A percentile compares a stretch with the other conserved stretches of the same genome.
Evolutionary conservation across 2,329 filamentous ascomycete genomes (phyloP).

Genomic region (Colletotrichum filicis): DNA sequence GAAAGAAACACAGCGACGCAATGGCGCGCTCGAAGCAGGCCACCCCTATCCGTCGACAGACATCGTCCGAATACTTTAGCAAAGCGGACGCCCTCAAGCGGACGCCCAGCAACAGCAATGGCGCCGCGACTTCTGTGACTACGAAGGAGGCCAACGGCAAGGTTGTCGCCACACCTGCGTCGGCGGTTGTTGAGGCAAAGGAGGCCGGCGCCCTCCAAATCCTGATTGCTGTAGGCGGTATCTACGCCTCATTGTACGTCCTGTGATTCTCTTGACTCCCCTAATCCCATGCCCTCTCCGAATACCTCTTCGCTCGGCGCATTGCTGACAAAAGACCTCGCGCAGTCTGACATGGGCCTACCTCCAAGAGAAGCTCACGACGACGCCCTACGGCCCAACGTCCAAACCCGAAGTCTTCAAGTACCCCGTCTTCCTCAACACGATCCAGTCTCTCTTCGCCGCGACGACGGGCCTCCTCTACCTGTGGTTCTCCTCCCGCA

Average conservation of each 20-base stretch:
- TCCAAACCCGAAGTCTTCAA: constrained; percentile 81
- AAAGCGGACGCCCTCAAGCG: constrained; percentile 50
- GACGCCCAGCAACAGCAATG: constrained; percentile 46
- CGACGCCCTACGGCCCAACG: constrained; percentile 80
- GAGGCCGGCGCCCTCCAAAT: constrained; percentile 79
- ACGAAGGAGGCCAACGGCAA: constrained; percentile 41
- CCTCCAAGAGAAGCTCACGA: constrained; percentile 97
- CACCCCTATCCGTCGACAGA: constrained; percentile 70
- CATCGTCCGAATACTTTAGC: constrained; percentile 74
- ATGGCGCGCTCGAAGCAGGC: constrained; percentile 82
- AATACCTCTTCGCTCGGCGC: not conserved
- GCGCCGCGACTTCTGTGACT: constrained; percentile 23
- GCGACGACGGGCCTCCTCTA: constrained; percentile 85
- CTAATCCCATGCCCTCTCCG: not conserved
- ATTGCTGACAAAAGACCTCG: not conserved
- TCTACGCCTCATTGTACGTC: constrained; percentile 94
- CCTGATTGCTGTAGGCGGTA: constrained; percentile 88
- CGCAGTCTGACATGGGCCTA: constrained; percentile 91
- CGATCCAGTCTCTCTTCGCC: constrained; percentile 91
- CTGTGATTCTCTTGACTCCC: not conserved
- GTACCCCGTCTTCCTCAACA: constrained; percentile 95
- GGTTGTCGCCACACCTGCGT: constrained; percentile 39
- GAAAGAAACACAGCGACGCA: not conserved
- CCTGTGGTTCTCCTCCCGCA: constrained; percentile 72
- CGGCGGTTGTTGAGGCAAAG: constrained; percentile 43